Conservation (phyloP, 2,329 filamentous ascomycete species). For the Colletotrichum tanaceti region DNA sequence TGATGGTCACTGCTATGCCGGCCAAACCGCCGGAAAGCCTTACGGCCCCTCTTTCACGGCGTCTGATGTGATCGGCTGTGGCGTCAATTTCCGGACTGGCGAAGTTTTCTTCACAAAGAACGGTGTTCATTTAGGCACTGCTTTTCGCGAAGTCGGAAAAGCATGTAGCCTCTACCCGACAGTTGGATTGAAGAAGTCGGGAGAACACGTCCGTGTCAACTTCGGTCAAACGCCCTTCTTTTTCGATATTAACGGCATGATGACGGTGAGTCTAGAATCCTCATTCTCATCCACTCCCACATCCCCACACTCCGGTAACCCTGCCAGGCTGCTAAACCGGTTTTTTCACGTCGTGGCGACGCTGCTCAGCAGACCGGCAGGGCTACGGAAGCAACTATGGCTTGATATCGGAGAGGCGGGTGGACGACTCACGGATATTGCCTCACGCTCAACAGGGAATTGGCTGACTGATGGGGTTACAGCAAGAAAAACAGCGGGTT, state of each 20-base stretch:
- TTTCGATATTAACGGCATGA: constrained; percentile 90
- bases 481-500: constrained; percentile 57
- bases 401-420: no score
- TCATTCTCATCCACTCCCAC: background rate
- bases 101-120: constrained; percentile 78
- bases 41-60: constrained; percentile 68
- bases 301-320: background rate
- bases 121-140: constrained; percentile 72
- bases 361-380: background rate
- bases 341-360: background rate
- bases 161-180: constrained; percentile 66
- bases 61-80: constrained; percentile 72
- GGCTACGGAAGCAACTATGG: background rate
- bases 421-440: no score
- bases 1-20: constrained; percentile 71
- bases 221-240: constrained; percentile 82
- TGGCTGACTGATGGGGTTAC: constrained; percentile 30
- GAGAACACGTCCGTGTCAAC: constrained; percentile 72
- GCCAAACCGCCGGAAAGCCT: constrained; percentile 65
- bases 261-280: constrained; percentile 68
- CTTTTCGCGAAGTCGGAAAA: constrained; percentile 75
- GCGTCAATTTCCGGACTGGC: constrained; percentile 72
- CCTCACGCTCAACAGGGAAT: background rate
- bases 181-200: constrained; percentile 73
- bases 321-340: background rate